Evolutionary conservation across 1,139 yeast genomes (phyloP).

Genomic region (Scheffersomyces titani): DNA sequence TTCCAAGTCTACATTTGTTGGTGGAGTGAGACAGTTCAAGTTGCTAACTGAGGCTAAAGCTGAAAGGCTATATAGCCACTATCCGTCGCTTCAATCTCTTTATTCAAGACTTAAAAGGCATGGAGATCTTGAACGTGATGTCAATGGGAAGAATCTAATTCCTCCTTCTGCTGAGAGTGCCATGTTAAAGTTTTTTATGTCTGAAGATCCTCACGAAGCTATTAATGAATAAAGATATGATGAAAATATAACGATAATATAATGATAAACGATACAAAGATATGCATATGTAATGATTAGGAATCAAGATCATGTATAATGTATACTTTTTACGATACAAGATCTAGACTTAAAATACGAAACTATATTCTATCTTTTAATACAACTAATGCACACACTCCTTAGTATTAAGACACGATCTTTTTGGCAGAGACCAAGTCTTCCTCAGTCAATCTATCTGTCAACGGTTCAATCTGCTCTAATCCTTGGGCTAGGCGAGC

Average conservation of each 20-base stretch:
- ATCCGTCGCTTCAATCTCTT: conserved; percentile 39
- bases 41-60: conserved; percentile 52
- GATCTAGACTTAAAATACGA: not conserved
- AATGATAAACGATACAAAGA: not conserved
- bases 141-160: conserved; percentile 35
- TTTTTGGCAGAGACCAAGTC: conserved; percentile 54
- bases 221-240: conserved; percentile 13
- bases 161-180: conserved; percentile 45
- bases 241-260: not conserved
- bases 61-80: conserved; percentile 35
- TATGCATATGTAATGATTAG: too few relatives aligned
- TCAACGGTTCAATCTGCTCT: conserved; percentile 38
- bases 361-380: not conserved
- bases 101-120: conserved; percentile 26
- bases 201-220: conserved; percentile 53
- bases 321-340: not conserved
- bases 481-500: conserved; percentile 41
- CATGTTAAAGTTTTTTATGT: conserved; percentile 46
- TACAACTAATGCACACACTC: not conserved
- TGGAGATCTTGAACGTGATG: conserved; percentile 35
- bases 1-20: conserved; percentile 44
- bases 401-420: conserved; percentile 2
- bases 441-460: conserved; percentile 53
- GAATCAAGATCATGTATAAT: not conserved
- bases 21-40: conserved; percentile 56